Evolutionary conservation across 2,329 filamentous ascomycete species (phyloP).

Genomic region (Aspergillus brasiliensis): DNA sequence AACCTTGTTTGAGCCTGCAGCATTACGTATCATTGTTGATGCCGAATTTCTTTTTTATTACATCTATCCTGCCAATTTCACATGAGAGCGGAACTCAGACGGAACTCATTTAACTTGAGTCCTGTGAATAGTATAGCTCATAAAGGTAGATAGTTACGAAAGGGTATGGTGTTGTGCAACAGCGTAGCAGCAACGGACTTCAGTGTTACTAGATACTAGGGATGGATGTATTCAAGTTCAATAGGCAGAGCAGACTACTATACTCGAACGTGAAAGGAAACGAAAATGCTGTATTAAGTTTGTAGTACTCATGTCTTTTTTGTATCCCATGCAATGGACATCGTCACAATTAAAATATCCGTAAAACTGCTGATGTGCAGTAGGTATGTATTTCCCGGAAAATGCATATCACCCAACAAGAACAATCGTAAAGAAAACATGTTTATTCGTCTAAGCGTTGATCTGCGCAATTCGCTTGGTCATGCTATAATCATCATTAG

Average conservation of each 20-base stretch:
- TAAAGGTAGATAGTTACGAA: background rate
- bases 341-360: slow-evolving; percentile 17
- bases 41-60: no score
- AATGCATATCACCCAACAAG: slow-evolving; percentile 19
- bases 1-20: no score
- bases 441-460: slow-evolving; percentile 21
- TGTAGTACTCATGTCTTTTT: slow-evolving; percentile 16
- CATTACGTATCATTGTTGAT: no score
- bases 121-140: no score
- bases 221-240: no score
- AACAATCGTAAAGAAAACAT: background rate
- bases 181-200: no score
- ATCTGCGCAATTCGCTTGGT: slow-evolving; percentile 38
- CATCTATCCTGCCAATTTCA: no score
- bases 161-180: no score
- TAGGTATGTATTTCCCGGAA: slow-evolving; percentile 14
- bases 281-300: slow-evolving; percentile 9
- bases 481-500: slow-evolving; percentile 34
- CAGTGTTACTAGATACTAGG: no score
- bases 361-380: slow-evolving; percentile 21
- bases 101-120: no score
- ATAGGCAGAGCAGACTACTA: background rate
- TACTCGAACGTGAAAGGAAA: background rate
- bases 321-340: slow-evolving; percentile 16
- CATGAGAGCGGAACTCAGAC: no score